These are phyloP conservation scores for Cryphonectria radicalis DNA, from an alignment of 2,329 filamentous ascomycete genomes.

Conservation along the genomic window DNA sequence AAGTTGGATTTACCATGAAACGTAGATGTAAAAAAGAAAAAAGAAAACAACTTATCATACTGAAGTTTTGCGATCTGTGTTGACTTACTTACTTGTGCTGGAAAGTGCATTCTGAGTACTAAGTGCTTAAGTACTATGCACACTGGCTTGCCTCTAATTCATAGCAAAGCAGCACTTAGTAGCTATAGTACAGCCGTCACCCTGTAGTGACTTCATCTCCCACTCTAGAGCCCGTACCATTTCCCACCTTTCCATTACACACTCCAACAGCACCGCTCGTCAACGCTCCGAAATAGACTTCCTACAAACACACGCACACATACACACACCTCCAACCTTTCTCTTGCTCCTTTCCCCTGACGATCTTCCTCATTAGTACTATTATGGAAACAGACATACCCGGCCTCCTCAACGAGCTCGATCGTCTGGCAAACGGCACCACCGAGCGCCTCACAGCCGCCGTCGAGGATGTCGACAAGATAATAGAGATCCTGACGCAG, in stretches of 20 bases:
- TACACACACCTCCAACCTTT: not conserved
- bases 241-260: not conserved
- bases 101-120: not conserved
- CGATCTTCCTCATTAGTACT: not conserved
- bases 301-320: not conserved
- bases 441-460: conserved; percentile 71
- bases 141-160: not conserved
- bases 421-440: conserved; percentile 63
- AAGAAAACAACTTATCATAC: not conserved
- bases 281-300: not conserved
- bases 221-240: not conserved
- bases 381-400: conserved; percentile 46
- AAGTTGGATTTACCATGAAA: not conserved
- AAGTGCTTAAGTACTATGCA: not conserved
- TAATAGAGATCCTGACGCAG: conserved; percentile 75
- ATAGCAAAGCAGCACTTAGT: too few relatives aligned
- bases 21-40: not conserved
- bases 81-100: not conserved
- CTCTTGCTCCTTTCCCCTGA: not conserved
- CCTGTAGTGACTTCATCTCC: not conserved
- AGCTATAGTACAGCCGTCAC: not conserved
- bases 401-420: conserved; percentile 72
- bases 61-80: not conserved
- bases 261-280: not conserved
- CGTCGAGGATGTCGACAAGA: conserved; percentile 79